Evolutionary conservation across 225 moss, liverwort and hornwort genomes (phyloP), one percentile per base, ranked within the genome.

Genomic region (Pseudoscleropodium purum): DNA sequence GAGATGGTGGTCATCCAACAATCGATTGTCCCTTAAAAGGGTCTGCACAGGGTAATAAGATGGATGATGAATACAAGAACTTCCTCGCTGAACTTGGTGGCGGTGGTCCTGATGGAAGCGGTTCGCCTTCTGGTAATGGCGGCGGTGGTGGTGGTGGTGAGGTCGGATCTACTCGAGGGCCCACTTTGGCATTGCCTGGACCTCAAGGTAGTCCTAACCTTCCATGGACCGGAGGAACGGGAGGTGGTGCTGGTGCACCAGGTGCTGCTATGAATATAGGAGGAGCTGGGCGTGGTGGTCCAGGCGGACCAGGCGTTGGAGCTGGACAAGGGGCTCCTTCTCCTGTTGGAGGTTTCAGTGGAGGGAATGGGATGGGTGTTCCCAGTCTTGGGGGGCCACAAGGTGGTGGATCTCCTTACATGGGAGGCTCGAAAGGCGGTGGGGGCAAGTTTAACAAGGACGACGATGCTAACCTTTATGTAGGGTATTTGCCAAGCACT

Each of bases 1-100:
- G 99, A 34, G 99, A 99, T 86, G 99, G 99, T 92, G 99, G 99
- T 51, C 99, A 99, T 92, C 99, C 99, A n/a, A 99, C 97, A 33
- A 97, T 99, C 62, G 99, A 99, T 91, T 99, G 99, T 93, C 99
- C 99, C 79, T 90, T 99, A 18, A 99, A 99, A 92, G 96, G 96
- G 41, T 99, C 99, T 52, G 96, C 97, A 20, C 99, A 97, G 93
- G 99, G 99, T 13, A 99, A 96, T 62, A 99, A 99, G 93, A 99
- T 99, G 99, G 99, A 99, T 88, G 99, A 99, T 89, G 99, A 99
- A 89, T 99, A 99, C 88, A 97, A 99, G 88, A 99, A 95, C 60
- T 99, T 99, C 88, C 90, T 99, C 82, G 99, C 99, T 65, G 99
- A 99, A 92, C 94, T 99, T 85, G 99, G 99, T 84, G 99, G 98